These are phyloP conservation scores for Aspergillus brunneoviolaceus DNA, from an alignment of 2,329 filamentous ascomycete genomes.

Conservation along the genomic window DNA sequence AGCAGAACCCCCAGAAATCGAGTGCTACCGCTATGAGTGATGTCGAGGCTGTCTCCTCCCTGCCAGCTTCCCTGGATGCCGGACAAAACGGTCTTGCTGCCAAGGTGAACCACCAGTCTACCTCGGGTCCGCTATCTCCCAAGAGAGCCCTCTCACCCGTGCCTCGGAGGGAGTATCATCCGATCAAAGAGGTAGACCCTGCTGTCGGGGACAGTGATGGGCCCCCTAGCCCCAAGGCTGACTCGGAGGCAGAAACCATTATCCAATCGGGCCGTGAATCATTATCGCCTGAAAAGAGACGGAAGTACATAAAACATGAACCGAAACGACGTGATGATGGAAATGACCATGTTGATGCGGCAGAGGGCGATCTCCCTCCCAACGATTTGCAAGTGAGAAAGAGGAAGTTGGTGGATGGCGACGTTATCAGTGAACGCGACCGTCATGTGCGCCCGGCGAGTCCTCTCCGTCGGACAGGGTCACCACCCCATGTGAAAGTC, in stretches of 20 bases:
- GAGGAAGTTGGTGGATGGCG: slow-evolving; percentile 32
- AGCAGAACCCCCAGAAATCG: slow-evolving; percentile 39
- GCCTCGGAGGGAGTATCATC: slow-evolving; percentile 22
- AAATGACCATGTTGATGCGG: slow-evolving; percentile 18
- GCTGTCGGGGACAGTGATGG: slow-evolving; percentile 35
- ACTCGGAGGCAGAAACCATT: slow-evolving; percentile 52
- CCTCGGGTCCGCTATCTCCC: slow-evolving; percentile 25
- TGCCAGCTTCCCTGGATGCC: slow-evolving; percentile 40
- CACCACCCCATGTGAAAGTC: slow-evolving; percentile 38
- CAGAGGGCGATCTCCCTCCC: slow-evolving; percentile 21
- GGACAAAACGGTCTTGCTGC: slow-evolving; percentile 33
- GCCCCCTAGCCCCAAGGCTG: slow-evolving; percentile 41
- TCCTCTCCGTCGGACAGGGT: slow-evolving; percentile 26
- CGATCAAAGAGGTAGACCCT: slow-evolving; percentile 26
- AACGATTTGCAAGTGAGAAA: slow-evolving; percentile 29
- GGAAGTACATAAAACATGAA: slow-evolving; percentile 42
- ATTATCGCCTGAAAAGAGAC: slow-evolving; percentile 48
- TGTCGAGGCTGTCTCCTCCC: slow-evolving; percentile 42
- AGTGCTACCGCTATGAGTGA: slow-evolving; percentile 50
- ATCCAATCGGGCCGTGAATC: slow-evolving; percentile 49
- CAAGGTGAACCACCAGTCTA: slow-evolving; percentile 30
- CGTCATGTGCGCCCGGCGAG: slow-evolving; percentile 25
- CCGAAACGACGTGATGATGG: slow-evolving; percentile 32
- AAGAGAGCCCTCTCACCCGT: slow-evolving; percentile 22
- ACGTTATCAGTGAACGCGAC: slow-evolving; percentile 24